Conservation (phyloP, 2,329 filamentous ascomycete species). For the Fusarium sp. region DNA sequence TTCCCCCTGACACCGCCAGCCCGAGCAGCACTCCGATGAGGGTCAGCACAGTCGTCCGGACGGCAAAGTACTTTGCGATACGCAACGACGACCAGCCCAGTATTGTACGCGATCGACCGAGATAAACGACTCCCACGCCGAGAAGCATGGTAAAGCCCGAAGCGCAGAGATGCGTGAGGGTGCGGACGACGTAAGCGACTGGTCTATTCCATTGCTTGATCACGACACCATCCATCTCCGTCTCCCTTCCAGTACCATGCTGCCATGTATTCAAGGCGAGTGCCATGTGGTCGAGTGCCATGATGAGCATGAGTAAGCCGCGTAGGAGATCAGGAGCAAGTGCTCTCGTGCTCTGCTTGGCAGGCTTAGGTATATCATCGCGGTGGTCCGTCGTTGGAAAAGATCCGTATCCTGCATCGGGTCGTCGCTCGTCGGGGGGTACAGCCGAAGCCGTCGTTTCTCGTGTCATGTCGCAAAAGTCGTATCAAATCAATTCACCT, state of each 20-base stretch:
- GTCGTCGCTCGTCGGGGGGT: not conserved
- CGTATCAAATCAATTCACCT: no score
- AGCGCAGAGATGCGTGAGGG: constrained; percentile 59
- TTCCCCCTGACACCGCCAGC: constrained; percentile 47
- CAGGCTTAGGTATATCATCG: constrained; percentile 23
- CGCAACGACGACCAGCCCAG: constrained; percentile 54
- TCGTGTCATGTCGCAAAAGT: not conserved
- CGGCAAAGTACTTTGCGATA: constrained; percentile 55
- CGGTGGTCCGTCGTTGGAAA: constrained; percentile 7
- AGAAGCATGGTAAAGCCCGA: constrained; percentile 61
- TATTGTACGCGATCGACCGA: constrained; percentile 55
- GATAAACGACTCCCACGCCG: constrained; percentile 60
- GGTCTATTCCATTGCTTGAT: constrained; percentile 55
- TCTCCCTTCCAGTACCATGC: constrained; percentile 53
- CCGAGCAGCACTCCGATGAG: constrained; percentile 50
- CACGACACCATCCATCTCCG: constrained; percentile 52
- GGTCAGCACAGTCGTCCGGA: constrained; percentile 53
- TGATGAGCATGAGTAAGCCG: constrained; percentile 58
- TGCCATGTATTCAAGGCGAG: constrained; percentile 55
- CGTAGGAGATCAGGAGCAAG: constrained; percentile 60
- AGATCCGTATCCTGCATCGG: constrained; percentile 16
- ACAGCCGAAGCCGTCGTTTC: not conserved
- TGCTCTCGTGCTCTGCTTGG: constrained; percentile 46
- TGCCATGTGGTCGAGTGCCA: constrained; percentile 60
- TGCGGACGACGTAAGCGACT: constrained; percentile 54